Conservation (phyloP, 106 monocot species). For the Vanilla planifolia region DNA sequence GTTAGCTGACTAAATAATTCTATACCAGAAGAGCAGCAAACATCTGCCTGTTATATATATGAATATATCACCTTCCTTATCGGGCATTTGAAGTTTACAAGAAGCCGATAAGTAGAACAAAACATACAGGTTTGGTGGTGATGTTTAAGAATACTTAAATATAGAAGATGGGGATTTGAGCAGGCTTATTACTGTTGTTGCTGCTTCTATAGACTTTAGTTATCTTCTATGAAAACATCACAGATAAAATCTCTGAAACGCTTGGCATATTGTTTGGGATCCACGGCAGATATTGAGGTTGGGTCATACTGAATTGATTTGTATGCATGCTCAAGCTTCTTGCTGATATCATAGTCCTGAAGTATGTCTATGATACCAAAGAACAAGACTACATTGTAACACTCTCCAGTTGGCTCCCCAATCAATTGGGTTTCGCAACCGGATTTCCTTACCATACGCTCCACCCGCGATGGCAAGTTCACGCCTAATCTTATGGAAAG, state of each 20-base stretch:
- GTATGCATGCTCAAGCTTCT: conserved; percentile 83
- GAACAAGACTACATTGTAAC: conserved; percentile 56
- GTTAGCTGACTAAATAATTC: too few species aligned
- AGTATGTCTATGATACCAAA: conserved; percentile 95
- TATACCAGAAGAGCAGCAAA: too few species aligned
- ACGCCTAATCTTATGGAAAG: neutral
- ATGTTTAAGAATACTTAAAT: too few species aligned
- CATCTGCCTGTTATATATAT: too few species aligned
- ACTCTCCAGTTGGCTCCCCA: neutral
- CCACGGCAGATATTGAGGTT: conserved; percentile 80
- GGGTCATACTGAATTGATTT: conserved; percentile 83
- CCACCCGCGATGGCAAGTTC: neutral
- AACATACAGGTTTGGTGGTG: too few species aligned
- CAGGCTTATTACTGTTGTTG: too few species aligned
- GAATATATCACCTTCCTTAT: too few species aligned
- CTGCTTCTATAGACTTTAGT: neutral
- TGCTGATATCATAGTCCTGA: conserved; percentile 87
- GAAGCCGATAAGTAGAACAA: too few species aligned
- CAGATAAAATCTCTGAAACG: conserved; percentile 71
- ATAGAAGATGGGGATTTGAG: too few species aligned
- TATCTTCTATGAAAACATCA: conserved; percentile 51
- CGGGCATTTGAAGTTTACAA: too few species aligned
- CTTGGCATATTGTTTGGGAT: conserved; percentile 65
- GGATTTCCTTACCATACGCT: neutral
- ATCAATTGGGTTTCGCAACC: neutral